These are phyloP conservation scores for Saturnispora serradocipensis DNA, from an alignment of 805 yeast genomes.

Conservation along the genomic window DNA sequence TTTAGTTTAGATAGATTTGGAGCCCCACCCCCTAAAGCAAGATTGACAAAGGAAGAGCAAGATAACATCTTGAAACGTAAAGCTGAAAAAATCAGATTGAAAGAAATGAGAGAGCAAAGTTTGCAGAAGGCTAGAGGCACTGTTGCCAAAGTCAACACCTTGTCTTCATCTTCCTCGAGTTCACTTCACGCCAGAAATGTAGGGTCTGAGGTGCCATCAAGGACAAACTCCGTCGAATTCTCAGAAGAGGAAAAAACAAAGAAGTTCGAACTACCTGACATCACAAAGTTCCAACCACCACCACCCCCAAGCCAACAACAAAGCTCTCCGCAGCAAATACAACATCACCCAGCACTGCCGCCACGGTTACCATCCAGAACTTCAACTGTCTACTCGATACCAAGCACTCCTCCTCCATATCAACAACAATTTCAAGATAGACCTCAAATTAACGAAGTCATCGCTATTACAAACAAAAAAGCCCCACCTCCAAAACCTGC, in stretches of 20 bases:
- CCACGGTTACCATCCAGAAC: constrained; percentile 7
- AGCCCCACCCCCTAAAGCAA: constrained; percentile 39
- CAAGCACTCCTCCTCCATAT: constrained; percentile 1
- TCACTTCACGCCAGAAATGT: neutral
- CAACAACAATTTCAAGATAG: constrained; percentile 1
- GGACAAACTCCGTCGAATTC: neutral
- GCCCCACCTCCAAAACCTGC: constrained; percentile 13
- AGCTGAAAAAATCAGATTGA: constrained; percentile 20
- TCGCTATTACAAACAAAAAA: constrained; percentile 6
- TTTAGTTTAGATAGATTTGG: constrained; percentile 32
- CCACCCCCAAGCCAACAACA: constrained; percentile 16
- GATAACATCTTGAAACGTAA: constrained; percentile 17
- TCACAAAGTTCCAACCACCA: constrained; percentile 23
- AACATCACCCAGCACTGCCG: neutral
- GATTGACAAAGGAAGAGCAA: constrained; percentile 19
- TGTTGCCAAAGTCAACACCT: neutral
- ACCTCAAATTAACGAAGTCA: constrained; percentile 5
- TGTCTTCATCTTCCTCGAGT: neutral
- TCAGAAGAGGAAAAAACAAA: constrained; percentile 8
- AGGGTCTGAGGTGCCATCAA: neutral
- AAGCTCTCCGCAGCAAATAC: neutral
- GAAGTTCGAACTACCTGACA: constrained; percentile 20
- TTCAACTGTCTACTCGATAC: constrained; percentile 4
- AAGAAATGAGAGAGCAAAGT: constrained; percentile 23
- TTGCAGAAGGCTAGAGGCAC: constrained; percentile 18